phyloP scores from a whole-genome alignment of 2,329 filamentous ascomycete genomes.

The Arachnopeziza araneosa region DNA sequence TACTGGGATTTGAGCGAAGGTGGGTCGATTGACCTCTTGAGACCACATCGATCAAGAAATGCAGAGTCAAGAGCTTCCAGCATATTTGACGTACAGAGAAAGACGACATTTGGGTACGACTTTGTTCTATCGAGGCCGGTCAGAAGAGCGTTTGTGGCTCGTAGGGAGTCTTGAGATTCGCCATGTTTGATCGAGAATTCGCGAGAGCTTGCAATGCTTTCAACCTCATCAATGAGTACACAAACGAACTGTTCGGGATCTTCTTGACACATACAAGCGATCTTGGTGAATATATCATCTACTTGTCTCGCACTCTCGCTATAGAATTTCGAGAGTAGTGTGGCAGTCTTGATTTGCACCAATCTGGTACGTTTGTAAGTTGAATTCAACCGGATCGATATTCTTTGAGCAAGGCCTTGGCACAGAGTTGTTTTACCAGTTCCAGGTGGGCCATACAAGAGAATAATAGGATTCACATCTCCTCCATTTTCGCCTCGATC shows the following conservation, averaged over 20 bases:
- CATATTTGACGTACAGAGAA: constrained; percentile 30
- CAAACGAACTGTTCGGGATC: constrained; percentile 22
- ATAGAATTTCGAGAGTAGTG: constrained; percentile 42
- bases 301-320: constrained; percentile 42
- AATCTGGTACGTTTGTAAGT: constrained; percentile 34
- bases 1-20: constrained; percentile 24
- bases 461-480: constrained; percentile 85
- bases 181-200: constrained; percentile 17
- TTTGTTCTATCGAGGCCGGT: constrained; percentile 26
- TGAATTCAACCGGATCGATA: constrained; percentile 39
- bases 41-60: constrained; percentile 27
- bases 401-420: constrained; percentile 76
- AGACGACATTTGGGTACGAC: constrained; percentile 22
- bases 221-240: constrained; percentile 32
- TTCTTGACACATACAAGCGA: constrained; percentile 27
- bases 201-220: constrained; percentile 29
- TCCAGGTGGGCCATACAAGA: constrained; percentile 86
- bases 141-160: constrained; percentile 31
- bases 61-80: constrained; percentile 24
- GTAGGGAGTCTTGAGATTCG: constrained; percentile 27
- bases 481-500: constrained; percentile 64
- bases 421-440: constrained; percentile 93
- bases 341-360: constrained; percentile 40
- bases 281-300: constrained; percentile 36
- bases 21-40: constrained; percentile 17